These are phyloP conservation scores for Trametes polyzona DNA, from an alignment of 1,284 basidiomycete species.

Conservation along the genomic window DNA sequence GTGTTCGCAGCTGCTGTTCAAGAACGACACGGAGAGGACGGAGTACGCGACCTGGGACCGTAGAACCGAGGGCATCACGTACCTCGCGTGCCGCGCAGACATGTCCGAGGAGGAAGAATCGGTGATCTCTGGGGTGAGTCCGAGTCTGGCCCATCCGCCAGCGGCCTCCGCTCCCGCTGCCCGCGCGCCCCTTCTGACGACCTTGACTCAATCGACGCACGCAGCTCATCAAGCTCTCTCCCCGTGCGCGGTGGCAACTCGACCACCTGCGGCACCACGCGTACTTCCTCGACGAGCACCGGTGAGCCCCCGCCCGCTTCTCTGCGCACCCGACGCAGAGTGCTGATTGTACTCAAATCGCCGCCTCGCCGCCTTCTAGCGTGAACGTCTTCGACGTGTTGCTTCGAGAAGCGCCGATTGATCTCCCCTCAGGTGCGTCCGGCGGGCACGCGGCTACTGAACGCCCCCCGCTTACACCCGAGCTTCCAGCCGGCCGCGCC, in stretches of 20 bases:
- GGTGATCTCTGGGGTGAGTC: conserved; percentile 31
- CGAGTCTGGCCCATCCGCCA: background rate
- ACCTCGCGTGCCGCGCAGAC: conserved; percentile 21
- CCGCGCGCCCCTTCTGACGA: background rate
- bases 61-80: conserved; percentile 23
- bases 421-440: conserved; percentile 19
- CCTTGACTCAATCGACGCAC: no score
- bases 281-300: conserved; percentile 35
- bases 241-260: conserved; percentile 33
- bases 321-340: background rate
- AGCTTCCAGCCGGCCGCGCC: conserved; percentile 5
- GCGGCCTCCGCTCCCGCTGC: background rate
- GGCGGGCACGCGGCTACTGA: conserved; percentile 23
- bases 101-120: conserved; percentile 28
- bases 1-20: conserved; percentile 38
- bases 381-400: conserved; percentile 23
- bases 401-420: conserved; percentile 14
- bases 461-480: conserved; percentile 5
- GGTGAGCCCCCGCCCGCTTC: conserved; percentile 14
- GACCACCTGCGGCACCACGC: conserved; percentile 32
- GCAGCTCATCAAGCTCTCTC: conserved; percentile 33
- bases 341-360: background rate
- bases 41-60: conserved; percentile 32
- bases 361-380: conserved; percentile 20
- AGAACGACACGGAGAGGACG: conserved; percentile 25